Evolutionary conservation across 2,329 filamentous ascomycete species (phyloP), one percentile per base, ranked within the genome.

Genomic region (Monosporascus sp.): DNA sequence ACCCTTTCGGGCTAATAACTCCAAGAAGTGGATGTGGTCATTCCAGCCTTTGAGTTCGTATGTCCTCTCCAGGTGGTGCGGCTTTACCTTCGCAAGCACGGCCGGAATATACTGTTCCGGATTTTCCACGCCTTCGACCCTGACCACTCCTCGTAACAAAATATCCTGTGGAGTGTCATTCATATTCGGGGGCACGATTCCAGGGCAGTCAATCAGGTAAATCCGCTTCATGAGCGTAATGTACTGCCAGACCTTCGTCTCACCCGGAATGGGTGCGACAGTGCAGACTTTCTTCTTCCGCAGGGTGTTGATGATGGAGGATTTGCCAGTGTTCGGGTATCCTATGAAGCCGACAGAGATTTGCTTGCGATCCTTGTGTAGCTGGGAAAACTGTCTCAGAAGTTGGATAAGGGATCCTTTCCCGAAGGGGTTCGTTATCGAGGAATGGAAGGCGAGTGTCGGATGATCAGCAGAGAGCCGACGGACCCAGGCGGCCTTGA

Each of bases 221-320:
- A 96, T 96, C 51, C 90, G 81, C 75, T 92, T 95, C 89, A 96
- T 96, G 55, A 97, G 73, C 3, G 91, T 96, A 61, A 97, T 90
- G 67, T 97, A 97, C 70, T 97, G 93, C 93, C 94, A 97, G 31
- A 97, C 89, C 73, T 97, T 97, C 36, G 93, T 97, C 76, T 97
- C 92, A 15, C 92, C 94, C 7, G 94, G 93, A 57, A 97, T 96
- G 6, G 93, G 94, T 7, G 94, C 94, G 3, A 96, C 90, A 17
- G 81, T 94, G 74, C 92, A 92, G 41, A 97, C 92, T 70, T 94
- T 92, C 77, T 97, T 97, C 70, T 91, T 93, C 46, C 91, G 83
- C 3, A 99, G 76, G 0, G 93, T 96, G 74, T 99, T 99, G 74
- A 99, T 97, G 61, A 99, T 94, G 44, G 89, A 94, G 3, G 89